Evolutionary conservation across 2,329 filamentous ascomycete species (phyloP).

Genomic region (Clonostachys byssicola): DNA sequence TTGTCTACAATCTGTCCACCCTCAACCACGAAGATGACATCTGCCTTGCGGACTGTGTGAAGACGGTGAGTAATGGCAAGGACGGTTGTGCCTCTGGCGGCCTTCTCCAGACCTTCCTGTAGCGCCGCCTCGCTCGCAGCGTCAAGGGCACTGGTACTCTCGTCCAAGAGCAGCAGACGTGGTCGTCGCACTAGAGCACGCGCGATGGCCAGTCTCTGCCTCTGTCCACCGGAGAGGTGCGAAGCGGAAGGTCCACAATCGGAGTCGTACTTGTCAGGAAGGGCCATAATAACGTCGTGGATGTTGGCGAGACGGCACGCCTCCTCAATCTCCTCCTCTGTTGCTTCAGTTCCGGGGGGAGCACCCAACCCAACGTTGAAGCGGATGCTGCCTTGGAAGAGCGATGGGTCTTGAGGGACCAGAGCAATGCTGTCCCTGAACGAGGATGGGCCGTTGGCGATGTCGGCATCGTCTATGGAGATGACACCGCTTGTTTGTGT

Average conservation of each 20-base stretch:
- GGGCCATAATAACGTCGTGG: constrained; percentile 48
- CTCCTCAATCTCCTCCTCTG: constrained; percentile 51
- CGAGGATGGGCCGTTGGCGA: constrained; percentile 18
- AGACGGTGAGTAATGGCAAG: constrained; percentile 40
- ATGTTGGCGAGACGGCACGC: constrained; percentile 63
- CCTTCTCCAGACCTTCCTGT: constrained; percentile 50
- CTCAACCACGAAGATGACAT: constrained; percentile 37
- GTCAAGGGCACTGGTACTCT: constrained; percentile 67
- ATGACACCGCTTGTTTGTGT: constrained; percentile 42
- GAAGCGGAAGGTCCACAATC: constrained; percentile 58
- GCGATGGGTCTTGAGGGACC: constrained; percentile 43
- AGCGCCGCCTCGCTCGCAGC: constrained; percentile 54
- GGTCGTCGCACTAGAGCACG: constrained; percentile 62
- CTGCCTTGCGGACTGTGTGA: constrained; percentile 34
- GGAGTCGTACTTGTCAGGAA: constrained; percentile 55
- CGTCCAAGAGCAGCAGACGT: constrained; percentile 63
- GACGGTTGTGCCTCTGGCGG: constrained; percentile 30
- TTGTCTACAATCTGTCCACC: constrained; percentile 28
- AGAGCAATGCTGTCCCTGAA: constrained; percentile 42
- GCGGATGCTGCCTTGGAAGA: constrained; percentile 43
- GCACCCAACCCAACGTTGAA: constrained; percentile 46
- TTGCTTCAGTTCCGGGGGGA: constrained; percentile 43
- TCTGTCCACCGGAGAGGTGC: constrained; percentile 65
- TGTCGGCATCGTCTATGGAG: constrained; percentile 39
- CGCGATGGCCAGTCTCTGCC: constrained; percentile 66